Base-by-base conservation (phyloP, 2,329 filamentous ascomycete species). In the Ophiostoma sp. region DNA sequence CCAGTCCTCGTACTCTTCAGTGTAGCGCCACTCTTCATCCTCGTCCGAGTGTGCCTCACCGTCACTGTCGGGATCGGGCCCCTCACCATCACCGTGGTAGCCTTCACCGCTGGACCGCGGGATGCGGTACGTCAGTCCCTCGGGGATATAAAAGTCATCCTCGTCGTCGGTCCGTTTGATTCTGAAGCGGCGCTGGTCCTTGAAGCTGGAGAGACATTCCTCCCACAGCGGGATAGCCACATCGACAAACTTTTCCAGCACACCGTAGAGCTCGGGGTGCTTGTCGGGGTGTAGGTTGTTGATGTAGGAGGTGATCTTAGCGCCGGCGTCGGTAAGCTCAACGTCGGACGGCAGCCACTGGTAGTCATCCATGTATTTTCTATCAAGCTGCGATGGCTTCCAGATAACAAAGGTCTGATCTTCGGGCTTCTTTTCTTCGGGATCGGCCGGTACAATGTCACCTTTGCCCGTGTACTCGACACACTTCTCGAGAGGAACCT, bases 261-360 rank as follows among this genome's bases (percentile, higher is more conserved):
- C 73, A 4, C 52, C 64, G 71, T 82, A 82, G 13, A 80, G 76
- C 2, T 71, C 73, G 17, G 71, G 68, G 71, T 80, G 75, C 41
- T 75, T 23, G 36, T n/a, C 70, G 1, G 81, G 81, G 73, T 82
- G 80, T 4, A 83, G 75, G 71, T 82, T 82, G 75, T 83, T 83
- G 76, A 83, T 78, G 74, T 83, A 83, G 74, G 80, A 81, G 4
- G 77, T 79, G 68, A 83, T 79, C 15, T 65, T 52, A n/a, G 74
- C 76, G 10, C 74, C 76, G 52, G 77, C 73, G 13, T 74, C 72
- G 6, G 74, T 70, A 68, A 81, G 78, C 0, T 73, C 71, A 3
- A 82, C 74, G 44, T 82, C 79, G 4, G 77, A 75, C 1, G 80
- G 80, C 8, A 82, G 75, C 77, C 77, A 78, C 66, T 78, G 77